Evolutionary conservation across 352 stramenopile species (phyloP), one percentile per base, ranked within the genome.

Genomic region (Peronospora tabacina): DNA sequence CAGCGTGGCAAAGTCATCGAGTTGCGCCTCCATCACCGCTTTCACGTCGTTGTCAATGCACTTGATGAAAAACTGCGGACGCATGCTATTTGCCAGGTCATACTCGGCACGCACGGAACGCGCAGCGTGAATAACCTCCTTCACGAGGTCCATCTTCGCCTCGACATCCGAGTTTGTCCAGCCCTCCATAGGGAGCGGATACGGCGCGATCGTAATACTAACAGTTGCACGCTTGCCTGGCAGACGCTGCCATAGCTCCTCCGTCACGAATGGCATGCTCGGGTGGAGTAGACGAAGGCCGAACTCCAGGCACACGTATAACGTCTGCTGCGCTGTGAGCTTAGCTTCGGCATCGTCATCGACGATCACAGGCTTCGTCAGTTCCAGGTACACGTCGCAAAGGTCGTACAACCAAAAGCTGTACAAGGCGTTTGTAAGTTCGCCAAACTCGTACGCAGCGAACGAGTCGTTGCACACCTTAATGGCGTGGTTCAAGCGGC

Each of bases 381-480:
- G 72, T 79, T 99, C 97, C n/a, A 99, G 82, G 70, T 99, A 99
- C 35, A 98, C 87, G 67, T 98, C 95, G 55, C 96, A 99, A 8
- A 99, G 70, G 50, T 99, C 95, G 68, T 99, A 96, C 33, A 99
- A 78, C 90, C 94, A 99, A 66, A 99, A 98, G 46, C 85, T 82
- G 79, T 99, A 98, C n/a, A 97, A 63, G 26, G 85, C 73, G 44
- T 90, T 93, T 44, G 96, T 97, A 22, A 97, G 72, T 55, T 97
- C 90, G 22, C 92, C 95, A 70, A 99, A 99, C 53, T 96, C 85
- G 74, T 98, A 99, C 26, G 73, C 76, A 11, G 66, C 70, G 55
- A 99, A 95, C 50, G 74, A 79, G 47, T 82, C 74, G 60, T 88
- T 87, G 56, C 70, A 88, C 12, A 75, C 65, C 17, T 76, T 73